A percentile compares a stretch with the other conserved stretches of the same genome.
Conservation (phyloP, 2,329 filamentous ascomycete species). For the Calonectria crousiana region DNA sequence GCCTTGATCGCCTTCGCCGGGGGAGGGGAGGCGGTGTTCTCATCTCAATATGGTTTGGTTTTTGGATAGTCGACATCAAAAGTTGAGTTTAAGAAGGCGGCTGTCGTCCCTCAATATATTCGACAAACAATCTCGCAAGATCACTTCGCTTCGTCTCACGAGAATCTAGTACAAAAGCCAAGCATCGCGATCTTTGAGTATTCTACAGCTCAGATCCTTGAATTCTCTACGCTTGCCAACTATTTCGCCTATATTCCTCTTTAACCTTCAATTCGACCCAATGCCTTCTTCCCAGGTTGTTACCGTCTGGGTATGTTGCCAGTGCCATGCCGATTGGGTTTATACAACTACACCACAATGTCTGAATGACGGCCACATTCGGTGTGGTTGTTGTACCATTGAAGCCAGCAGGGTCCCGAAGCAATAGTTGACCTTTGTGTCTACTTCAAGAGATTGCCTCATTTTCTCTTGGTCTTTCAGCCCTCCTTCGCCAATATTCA, state of each 20-base stretch:
- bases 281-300: neutral
- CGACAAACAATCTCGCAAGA: neutral
- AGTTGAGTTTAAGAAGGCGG: neutral
- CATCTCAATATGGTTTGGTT: neutral
- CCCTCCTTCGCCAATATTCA: neutral
- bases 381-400: neutral
- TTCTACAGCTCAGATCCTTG: neutral
- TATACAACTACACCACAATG: neutral
- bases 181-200: neutral
- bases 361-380: neutral
- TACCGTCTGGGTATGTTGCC: neutral
- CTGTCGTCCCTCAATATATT: neutral
- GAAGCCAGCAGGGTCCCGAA: neutral
- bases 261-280: neutral
- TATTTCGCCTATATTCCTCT: neutral
- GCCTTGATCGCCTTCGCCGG: neutral
- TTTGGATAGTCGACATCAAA: neutral
- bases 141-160: neutral
- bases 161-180: neutral
- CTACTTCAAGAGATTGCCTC: neutral
- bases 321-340: neutral
- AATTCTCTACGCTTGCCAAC: neutral
- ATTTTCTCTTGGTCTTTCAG: neutral
- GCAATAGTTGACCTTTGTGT: neutral
- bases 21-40: neutral